A percentile compares a stretch with the other conserved stretches of the same genome.
Evolutionary conservation across 306 rosid genomes (phyloP).

Genomic region (Cucurbita argyrosperma): DNA sequence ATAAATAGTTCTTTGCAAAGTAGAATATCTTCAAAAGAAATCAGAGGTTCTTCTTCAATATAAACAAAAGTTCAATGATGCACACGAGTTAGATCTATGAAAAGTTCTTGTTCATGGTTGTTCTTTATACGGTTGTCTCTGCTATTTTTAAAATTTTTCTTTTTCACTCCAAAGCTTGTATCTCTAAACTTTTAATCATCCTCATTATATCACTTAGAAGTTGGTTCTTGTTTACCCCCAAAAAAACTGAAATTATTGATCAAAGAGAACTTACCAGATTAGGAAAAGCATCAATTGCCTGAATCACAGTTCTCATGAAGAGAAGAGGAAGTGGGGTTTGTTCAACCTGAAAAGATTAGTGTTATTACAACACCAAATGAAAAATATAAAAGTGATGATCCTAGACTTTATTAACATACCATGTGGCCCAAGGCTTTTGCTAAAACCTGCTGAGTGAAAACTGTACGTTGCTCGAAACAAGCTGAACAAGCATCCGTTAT

Average conservation of each 20-base stretch:
- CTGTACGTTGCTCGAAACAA: constrained; percentile 97
- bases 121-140: no score
- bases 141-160: no score
- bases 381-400: neutral
- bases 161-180: no score
- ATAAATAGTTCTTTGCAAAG: no score
- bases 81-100: no score
- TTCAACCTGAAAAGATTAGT: constrained; percentile 49
- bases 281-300: constrained; percentile 97
- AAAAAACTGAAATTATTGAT: neutral
- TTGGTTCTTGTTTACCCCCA: no score
- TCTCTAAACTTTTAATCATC: no score
- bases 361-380: neutral
- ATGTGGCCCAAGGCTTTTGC: constrained; percentile 90
- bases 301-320: constrained; percentile 97
- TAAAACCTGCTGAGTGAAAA: constrained; percentile 94
- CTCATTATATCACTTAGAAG: no score
- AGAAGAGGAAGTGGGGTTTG: constrained; percentile 94
- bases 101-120: no score
- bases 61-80: no score
- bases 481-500: constrained; percentile 93
- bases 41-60: no score
- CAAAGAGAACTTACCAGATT: constrained; percentile 39
- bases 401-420: constrained; percentile 25
- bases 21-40: no score